Conservation (phyloP, 768 basidiomycete genomes). For the Sarcodon sp. region DNA sequence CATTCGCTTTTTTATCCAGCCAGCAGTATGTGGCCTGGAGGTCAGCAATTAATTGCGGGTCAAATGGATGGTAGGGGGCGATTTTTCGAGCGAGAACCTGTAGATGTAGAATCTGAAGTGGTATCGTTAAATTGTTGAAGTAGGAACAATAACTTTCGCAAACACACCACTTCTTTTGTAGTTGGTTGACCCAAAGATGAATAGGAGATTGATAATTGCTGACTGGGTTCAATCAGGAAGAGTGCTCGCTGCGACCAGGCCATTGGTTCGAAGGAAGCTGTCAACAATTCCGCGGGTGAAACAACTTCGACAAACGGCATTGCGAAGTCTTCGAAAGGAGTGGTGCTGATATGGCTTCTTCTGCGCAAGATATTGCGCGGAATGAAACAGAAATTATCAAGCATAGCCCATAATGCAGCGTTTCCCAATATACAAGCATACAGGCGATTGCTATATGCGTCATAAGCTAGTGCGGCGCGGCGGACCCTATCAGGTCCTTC, state of each 20-base stretch:
- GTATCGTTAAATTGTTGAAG: not conserved
- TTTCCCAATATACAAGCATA: constrained; percentile 8
- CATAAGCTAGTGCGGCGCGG: constrained; percentile 20
- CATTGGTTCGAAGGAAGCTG: constrained; percentile 22
- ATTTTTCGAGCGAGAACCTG: constrained; percentile 17
- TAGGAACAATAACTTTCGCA: not conserved
- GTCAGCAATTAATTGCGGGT: constrained; percentile 21
- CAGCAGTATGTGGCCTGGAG: constrained; percentile 30
- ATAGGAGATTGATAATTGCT: constrained; percentile 20
- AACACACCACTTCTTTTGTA: constrained; percentile 29
- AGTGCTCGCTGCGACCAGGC: constrained; percentile 38
- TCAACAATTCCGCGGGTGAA: constrained; percentile 24
- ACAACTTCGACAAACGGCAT: constrained; percentile 19
- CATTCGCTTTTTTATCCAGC: constrained; percentile 19
- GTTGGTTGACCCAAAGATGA: constrained; percentile 25
- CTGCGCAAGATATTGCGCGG: constrained; percentile 18
- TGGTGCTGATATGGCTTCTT: constrained; percentile 5
- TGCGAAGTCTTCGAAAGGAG: constrained; percentile 8
- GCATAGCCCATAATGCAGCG: constrained; percentile 14
- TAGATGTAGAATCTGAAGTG: constrained; percentile 27
- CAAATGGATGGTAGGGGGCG: constrained; percentile 12
- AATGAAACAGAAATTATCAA: constrained; percentile 26
- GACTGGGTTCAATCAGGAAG: constrained; percentile 16
- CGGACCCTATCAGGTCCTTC: constrained; percentile 6
- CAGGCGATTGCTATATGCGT: constrained; percentile 22